phyloP scores from a whole-genome alignment of 768 basidiomycete species.

The Sarcomyxa edulis region DNA sequence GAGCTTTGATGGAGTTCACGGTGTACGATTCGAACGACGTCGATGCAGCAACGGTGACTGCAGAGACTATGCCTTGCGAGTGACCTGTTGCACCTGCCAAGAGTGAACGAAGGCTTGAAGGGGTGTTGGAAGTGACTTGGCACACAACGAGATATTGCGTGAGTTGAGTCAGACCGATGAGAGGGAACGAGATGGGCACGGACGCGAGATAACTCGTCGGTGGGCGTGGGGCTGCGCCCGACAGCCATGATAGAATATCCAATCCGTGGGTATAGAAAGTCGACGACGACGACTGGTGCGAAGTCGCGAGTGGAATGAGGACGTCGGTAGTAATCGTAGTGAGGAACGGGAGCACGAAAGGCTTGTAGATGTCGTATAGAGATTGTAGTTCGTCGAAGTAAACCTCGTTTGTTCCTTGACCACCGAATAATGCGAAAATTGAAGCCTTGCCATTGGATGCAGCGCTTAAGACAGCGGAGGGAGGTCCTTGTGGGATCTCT shows the following conservation, averaged over 20 bases:
- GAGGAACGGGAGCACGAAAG: constrained; percentile 77
- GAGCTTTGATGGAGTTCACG: constrained; percentile 73
- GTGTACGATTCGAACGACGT: constrained; percentile 69
- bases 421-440: constrained; percentile 92
- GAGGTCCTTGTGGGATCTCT: constrained; percentile 52
- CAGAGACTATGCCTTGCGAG: constrained; percentile 95
- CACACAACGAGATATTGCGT: constrained; percentile 85
- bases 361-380: constrained; percentile 87
- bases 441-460: constrained; percentile 58
- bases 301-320: constrained; percentile 64
- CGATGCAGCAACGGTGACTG: constrained; percentile 83
- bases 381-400: constrained; percentile 95
- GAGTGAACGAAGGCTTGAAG: constrained; percentile 71
- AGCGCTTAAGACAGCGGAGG: constrained; percentile 67
- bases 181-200: constrained; percentile 88
- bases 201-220: constrained; percentile 85
- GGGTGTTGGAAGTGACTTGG: constrained; percentile 68
- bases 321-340: constrained; percentile 55
- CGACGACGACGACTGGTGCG: constrained; percentile 44
- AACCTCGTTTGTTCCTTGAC: constrained; percentile 96
- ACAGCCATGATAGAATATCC: constrained; percentile 81
- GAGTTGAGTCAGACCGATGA: constrained; percentile 95
- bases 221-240: constrained; percentile 64
- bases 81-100: constrained; percentile 92
- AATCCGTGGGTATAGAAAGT: constrained; percentile 78